Conservation (phyloP, 495 filamentous ascomycete species). For the Neurospora tetraspora region DNA sequence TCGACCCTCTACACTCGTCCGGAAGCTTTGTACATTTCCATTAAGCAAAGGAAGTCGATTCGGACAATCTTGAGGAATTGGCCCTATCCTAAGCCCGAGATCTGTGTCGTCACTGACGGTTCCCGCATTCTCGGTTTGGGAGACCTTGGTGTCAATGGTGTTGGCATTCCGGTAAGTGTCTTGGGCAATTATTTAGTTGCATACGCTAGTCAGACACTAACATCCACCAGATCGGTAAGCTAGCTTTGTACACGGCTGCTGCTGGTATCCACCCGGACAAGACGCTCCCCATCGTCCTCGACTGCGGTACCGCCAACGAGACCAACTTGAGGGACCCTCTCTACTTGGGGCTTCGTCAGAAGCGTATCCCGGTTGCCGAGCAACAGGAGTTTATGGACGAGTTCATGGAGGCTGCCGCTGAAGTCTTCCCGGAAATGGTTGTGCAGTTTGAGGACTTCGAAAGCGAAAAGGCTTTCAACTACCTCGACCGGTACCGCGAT, state of each 20-base stretch:
- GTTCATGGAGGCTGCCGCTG: slow-evolving; percentile 84
- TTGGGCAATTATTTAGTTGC: slow-evolving; percentile 3
- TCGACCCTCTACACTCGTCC: slow-evolving; percentile 92
- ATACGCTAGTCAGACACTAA: slow-evolving; percentile 3
- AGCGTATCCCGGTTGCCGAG: slow-evolving; percentile 70
- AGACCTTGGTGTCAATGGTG: slow-evolving; percentile 93
- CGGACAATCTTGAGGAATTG: slow-evolving; percentile 78
- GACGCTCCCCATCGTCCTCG: slow-evolving; percentile 85
- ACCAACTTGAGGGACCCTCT: slow-evolving; percentile 79
- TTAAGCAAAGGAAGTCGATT: slow-evolving; percentile 77
- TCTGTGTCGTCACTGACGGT: slow-evolving; percentile 94
- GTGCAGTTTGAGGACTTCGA: slow-evolving; percentile 99
- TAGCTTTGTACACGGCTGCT: slow-evolving; percentile 89
- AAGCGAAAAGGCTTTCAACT: slow-evolving; percentile 83
- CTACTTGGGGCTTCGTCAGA: slow-evolving; percentile 80
- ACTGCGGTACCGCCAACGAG: slow-evolving; percentile 88
- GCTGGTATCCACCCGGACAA: slow-evolving; percentile 89
- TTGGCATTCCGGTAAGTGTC: slow-evolving; percentile 84
- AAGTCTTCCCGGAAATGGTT: slow-evolving; percentile 84
- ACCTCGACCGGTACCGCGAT: slow-evolving; percentile 77
- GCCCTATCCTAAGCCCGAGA: slow-evolving; percentile 80
- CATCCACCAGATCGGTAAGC: slow-evolving; percentile 57
- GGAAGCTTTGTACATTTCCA: slow-evolving; percentile 89
- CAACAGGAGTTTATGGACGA: slow-evolving; percentile 94
- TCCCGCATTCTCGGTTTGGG: slow-evolving; percentile 93